A percentile compares a stretch with the other conserved stretches of the same genome.
Evolutionary conservation across 2,329 filamentous ascomycete genomes (phyloP).

Genomic region (Elsinoe perseae): DNA sequence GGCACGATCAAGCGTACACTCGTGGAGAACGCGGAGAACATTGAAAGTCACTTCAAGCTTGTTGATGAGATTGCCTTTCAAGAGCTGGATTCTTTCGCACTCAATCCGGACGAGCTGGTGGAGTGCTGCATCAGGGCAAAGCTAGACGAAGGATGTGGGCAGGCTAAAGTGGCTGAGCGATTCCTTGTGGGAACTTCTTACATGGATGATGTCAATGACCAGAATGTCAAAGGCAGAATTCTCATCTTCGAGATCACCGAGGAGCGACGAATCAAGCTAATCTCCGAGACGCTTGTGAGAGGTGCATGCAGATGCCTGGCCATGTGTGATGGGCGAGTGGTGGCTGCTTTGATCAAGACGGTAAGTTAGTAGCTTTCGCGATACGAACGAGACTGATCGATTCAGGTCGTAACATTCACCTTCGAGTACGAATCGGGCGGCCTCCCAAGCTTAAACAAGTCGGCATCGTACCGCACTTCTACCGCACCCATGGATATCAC

Average conservation of each 20-base stretch:
- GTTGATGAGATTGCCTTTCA: conserved; percentile 87
- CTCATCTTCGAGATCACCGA: conserved; percentile 75
- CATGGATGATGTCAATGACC: conserved; percentile 51
- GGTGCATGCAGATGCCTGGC: conserved; percentile 75
- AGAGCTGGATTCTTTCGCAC: conserved; percentile 60
- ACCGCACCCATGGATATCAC: conserved; percentile 78
- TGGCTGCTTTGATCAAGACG: conserved; percentile 84
- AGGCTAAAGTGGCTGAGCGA: conserved; percentile 51
- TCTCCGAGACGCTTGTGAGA: conserved; percentile 62
- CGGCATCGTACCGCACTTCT: conserved; percentile 70
- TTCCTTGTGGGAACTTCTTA: conserved; percentile 91
- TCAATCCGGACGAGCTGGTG: conserved; percentile 65
- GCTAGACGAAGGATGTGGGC: conserved; percentile 51
- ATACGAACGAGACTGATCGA: conserved; percentile 13
- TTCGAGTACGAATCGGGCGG: conserved; percentile 48
- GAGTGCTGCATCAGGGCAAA: conserved; percentile 76
- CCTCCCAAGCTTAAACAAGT: conserved; percentile 54
- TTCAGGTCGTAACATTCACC: conserved; percentile 52
- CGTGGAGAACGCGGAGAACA: conserved; percentile 60
- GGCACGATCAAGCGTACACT: conserved; percentile 75
- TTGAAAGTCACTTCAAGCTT: conserved; percentile 75
- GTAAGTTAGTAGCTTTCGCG: conserved; percentile 41
- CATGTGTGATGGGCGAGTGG: conserved; percentile 66
- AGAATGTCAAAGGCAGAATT: conserved; percentile 63
- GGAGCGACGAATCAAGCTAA: conserved; percentile 62